Percentiles rank a stretch among this genome's conserved stretches.
Conservation (phyloP, 2,329 filamentous ascomycete genomes). For the Xylaria sp. region DNA sequence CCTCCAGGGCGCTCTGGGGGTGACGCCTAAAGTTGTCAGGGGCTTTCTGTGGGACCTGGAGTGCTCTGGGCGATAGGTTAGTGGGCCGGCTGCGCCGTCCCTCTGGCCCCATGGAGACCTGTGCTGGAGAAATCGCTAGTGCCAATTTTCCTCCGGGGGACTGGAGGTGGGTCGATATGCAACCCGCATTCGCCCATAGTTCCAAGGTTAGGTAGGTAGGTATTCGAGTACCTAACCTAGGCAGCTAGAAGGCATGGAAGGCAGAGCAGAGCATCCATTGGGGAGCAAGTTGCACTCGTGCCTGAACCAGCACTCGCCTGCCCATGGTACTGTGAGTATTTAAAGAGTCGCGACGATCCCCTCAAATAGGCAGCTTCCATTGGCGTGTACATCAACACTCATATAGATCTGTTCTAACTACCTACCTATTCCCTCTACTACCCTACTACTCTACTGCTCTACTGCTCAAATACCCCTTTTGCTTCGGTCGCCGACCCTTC, state of each 20-base stretch:
- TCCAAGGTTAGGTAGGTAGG: neutral
- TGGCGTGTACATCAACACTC: neutral
- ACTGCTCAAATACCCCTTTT: too few species aligned
- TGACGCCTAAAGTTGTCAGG: constrained; percentile 16
- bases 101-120: constrained; percentile 18
- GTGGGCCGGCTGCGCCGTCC: constrained; percentile 16
- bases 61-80: constrained; percentile 17
- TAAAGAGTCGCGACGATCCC: neutral
- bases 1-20: constrained; percentile 1
- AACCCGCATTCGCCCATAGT: neutral
- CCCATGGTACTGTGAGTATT: neutral
- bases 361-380: neutral
- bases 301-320: too few species aligned
- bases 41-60: constrained; percentile 12
- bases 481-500: too few species aligned
- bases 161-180: constrained; percentile 20
- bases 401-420: too few species aligned
- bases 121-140: constrained; percentile 1
- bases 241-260: too few species aligned
- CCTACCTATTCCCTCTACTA: too few species aligned
- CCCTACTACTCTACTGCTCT: too few species aligned
- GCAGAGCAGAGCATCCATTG: too few species aligned
- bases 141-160: constrained; percentile 15
- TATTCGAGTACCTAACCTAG: too few species aligned
- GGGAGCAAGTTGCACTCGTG: too few species aligned